Base-by-base conservation (phyloP, 177 flowering plant genomes). In the Vitis hybrid region DNA sequence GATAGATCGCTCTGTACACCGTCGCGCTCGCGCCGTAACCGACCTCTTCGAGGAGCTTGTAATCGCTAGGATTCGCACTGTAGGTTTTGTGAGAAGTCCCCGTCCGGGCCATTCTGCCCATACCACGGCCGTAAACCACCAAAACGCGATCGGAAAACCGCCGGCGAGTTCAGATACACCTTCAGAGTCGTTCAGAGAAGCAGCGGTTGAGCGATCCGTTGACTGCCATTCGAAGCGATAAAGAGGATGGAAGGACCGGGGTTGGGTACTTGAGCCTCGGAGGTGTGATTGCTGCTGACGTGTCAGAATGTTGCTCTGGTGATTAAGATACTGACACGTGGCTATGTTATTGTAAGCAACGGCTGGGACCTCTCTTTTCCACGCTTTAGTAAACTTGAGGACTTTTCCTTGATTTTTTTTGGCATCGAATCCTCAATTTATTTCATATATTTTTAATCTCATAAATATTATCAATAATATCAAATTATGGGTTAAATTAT, bases 1-100 rank as follows among this genome's bases (percentile, higher is more conserved):
- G 78, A 78, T 87, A 88, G 90, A 95, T 89, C 86, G 95, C 97
- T 71, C 99, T 56, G 70, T 76, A 93, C 11, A 95, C 99, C 9
- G 87, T 84, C 5, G 99, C 99, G 64, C 93, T 95, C 7, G 97
- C 97, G 14, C 99, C 99, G 65, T 82, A 73, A 0, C 99, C 99
- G 40, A 93, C 88, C 77, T 91, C 99, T 72, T 95, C 99, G 0
- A 91, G 85, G 17, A 95, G 85, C 87, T 89, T 87, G 82, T 95
- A 95, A 70, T 95, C 97, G 59, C 65, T 68, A 7, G 82, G 60
- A 70, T 79, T 81, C 5, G 78, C 86, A 1, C 94, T 82, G 80
- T 81, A 89, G 62, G 60, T 70, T 75, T 66, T 86, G 80, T 71
- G 75, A 12, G 65, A 80, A 52, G 52, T 78, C 14, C 91, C 92